These are phyloP conservation scores for Ammopiptanthus mongolicus DNA, from an alignment of 306 rosid species.

Conservation along the genomic window DNA sequence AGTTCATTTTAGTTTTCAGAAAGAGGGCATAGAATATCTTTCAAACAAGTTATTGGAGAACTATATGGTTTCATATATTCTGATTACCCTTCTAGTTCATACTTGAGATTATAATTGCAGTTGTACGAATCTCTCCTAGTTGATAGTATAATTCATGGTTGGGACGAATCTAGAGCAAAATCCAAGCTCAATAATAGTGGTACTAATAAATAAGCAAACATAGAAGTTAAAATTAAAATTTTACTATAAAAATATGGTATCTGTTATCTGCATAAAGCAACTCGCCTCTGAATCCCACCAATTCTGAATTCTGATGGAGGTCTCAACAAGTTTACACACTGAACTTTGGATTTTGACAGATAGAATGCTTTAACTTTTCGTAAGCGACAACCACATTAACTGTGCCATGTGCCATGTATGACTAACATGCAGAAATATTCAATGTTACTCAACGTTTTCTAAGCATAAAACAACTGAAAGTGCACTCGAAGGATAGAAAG, in stretches of 20 bases:
- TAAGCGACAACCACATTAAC: background rate
- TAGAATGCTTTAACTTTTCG: background rate
- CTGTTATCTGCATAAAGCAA: background rate
- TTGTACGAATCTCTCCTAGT: background rate
- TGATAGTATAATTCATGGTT: background rate
- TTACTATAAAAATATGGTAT: background rate
- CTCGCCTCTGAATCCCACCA: background rate
- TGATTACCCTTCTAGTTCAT: background rate
- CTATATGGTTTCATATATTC: background rate
- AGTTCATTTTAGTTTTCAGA: background rate
- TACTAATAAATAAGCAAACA: background rate
- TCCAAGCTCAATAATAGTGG: background rate
- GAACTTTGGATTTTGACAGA: background rate
- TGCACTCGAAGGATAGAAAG: too few relatives aligned
- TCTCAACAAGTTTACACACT: background rate
- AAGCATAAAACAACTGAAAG: background rate
- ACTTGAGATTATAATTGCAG: background rate
- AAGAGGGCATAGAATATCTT: background rate
- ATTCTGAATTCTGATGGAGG: background rate
- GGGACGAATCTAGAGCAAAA: background rate
- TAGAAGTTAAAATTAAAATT: background rate
- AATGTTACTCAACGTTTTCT: background rate
- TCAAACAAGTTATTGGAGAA: background rate
- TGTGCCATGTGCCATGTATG: slow-evolving; percentile 12
- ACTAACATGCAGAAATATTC: background rate